Evolutionary conservation across 208 protist species (phyloP).

Genomic region (Angomonas deanei): DNA sequence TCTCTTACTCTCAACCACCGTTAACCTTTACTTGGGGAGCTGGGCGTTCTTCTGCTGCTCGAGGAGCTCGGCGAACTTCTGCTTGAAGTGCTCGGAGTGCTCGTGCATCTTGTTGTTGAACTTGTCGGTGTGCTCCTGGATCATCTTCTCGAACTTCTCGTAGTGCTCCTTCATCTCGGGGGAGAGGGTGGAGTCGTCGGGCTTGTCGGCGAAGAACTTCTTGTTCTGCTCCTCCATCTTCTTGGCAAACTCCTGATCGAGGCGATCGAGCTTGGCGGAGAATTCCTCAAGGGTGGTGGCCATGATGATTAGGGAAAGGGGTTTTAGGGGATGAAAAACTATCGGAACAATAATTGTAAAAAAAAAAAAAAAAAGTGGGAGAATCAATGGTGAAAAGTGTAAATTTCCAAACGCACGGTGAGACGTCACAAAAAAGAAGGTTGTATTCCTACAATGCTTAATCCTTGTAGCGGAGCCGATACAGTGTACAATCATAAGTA

Average conservation of each 20-base stretch:
- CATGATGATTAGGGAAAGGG: slow-evolving; percentile 29
- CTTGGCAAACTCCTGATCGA: slow-evolving; percentile 86
- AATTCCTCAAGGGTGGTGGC: slow-evolving; percentile 88
- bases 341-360: not conserved
- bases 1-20: not conserved
- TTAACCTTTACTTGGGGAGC: slow-evolving; percentile 84
- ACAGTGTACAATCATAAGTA: no score
- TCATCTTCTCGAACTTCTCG: slow-evolving; percentile 91
- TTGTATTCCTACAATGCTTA: no score
- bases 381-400: no score
- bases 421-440: no score
- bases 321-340: not conserved
- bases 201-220: slow-evolving; percentile 91
- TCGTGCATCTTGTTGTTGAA: slow-evolving; percentile 93
- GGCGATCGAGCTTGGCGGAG: slow-evolving; percentile 83
- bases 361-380: not conserved
- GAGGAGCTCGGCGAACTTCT: slow-evolving; percentile 85
- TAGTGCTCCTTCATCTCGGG: slow-evolving; percentile 92
- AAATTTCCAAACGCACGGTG: no score
- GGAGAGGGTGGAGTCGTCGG: slow-evolving; percentile 83
- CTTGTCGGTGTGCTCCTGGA: slow-evolving; percentile 90
- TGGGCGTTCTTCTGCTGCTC: slow-evolving; percentile 91
- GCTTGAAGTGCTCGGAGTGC: slow-evolving; percentile 90
- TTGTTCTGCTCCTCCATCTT: slow-evolving; percentile 93
- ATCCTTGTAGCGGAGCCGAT: no score